Percentiles rank a stretch among this genome's conserved stretches.
Conservation (phyloP, 2,329 filamentous ascomycete species). For the Cladosporium sp. region DNA sequence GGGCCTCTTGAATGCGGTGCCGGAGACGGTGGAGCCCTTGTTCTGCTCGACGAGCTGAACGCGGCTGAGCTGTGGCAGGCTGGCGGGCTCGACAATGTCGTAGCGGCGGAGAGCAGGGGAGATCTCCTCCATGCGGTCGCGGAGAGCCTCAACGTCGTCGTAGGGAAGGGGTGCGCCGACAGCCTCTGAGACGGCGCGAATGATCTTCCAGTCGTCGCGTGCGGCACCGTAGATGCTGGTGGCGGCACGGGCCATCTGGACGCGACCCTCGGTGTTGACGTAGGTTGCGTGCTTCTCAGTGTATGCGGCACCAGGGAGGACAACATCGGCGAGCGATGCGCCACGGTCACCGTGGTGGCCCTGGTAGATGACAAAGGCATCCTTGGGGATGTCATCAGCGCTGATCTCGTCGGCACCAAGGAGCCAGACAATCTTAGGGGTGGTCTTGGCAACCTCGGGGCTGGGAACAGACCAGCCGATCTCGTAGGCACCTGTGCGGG, state of each 20-base stretch:
- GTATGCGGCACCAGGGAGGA: slow-evolving; percentile 92
- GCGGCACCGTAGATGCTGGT: slow-evolving; percentile 86
- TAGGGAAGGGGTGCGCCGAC: slow-evolving; percentile 84
- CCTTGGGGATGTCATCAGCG: slow-evolving; percentile 84
- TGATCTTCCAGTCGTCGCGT: slow-evolving; percentile 98
- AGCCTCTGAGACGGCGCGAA: slow-evolving; percentile 90
- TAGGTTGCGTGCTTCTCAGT: slow-evolving; percentile 97
- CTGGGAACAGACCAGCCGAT: slow-evolving; percentile 91
- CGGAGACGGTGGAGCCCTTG: slow-evolving; percentile 75
- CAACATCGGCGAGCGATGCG: slow-evolving; percentile 87
- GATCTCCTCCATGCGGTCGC: slow-evolving; percentile 94
- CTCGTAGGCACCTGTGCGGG: slow-evolving; percentile 89
- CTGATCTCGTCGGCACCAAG: slow-evolving; percentile 91
- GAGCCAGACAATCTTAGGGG: slow-evolving; percentile 94
- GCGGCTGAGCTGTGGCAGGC: slow-evolving; percentile 74
- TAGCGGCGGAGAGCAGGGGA: slow-evolving; percentile 86
- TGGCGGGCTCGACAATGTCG: slow-evolving; percentile 81
- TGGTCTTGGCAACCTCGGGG: slow-evolving; percentile 74
- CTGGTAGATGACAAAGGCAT: slow-evolving; percentile 96
- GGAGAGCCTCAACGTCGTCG: slow-evolving; percentile 83
- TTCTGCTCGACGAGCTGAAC: slow-evolving; percentile 95
- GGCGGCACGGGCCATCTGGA: slow-evolving; percentile 88
- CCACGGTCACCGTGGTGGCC: slow-evolving; percentile 95
- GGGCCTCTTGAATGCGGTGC: slow-evolving; percentile 75
- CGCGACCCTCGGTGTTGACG: slow-evolving; percentile 95